phyloP scores from a whole-genome alignment of 441 rosid genomes.

The Macaranga tanarius region DNA sequence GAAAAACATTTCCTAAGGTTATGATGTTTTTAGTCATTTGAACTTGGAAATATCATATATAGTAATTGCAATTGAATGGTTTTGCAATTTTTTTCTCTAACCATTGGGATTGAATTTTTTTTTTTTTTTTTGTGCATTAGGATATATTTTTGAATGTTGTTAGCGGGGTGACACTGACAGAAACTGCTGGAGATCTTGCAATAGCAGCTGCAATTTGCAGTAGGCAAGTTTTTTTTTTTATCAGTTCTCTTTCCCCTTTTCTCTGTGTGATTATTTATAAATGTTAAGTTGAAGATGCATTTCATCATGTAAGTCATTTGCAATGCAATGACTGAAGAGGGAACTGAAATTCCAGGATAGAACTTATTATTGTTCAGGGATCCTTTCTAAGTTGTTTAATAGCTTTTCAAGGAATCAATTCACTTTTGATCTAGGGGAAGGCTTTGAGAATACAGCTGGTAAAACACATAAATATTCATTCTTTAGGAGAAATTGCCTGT shows the following conservation, averaged over 20 bases:
- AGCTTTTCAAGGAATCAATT: too few relatives aligned
- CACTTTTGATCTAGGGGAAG: too few relatives aligned
- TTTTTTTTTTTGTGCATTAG: slow-evolving; percentile 37
- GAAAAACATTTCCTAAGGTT: not conserved
- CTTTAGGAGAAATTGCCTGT: too few relatives aligned
- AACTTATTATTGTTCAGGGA: not conserved
- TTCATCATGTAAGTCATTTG: not conserved
- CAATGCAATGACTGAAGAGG: not conserved
- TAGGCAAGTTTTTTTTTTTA: not conserved
- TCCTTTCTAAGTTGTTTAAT: slow-evolving; percentile 1
- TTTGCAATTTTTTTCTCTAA: not conserved
- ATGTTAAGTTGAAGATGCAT: not conserved
- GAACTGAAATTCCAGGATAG: not conserved
- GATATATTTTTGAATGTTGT: slow-evolving; percentile 75
- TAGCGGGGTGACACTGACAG: slow-evolving; percentile 67
- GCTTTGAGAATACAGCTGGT: too few relatives aligned
- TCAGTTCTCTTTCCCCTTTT: too few relatives aligned
- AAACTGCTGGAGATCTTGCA: slow-evolving; percentile 94
- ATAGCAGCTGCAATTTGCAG: slow-evolving; percentile 95
- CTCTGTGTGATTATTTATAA: too few relatives aligned
- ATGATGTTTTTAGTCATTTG: not conserved
- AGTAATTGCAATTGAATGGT: too few relatives aligned
- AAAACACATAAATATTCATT: too few relatives aligned
- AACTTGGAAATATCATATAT: not conserved
- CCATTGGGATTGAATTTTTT: not conserved